phyloP scores from a whole-genome alignment of 2,329 filamentous ascomycete genomes.

The Boeremia exigua region DNA sequence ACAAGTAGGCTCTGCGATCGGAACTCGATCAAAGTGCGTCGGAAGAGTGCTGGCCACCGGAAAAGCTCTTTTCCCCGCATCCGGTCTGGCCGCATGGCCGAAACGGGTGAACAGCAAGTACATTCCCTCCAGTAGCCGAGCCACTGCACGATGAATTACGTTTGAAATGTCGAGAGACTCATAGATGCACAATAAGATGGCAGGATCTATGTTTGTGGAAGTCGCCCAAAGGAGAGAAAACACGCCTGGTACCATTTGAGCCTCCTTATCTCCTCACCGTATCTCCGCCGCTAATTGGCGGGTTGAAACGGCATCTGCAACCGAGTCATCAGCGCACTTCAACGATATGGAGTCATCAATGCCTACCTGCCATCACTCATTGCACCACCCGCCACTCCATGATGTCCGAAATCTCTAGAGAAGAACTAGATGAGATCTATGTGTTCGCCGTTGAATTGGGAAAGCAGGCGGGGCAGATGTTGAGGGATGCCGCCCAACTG shows the following conservation, averaged over 20 bases:
- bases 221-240: neutral
- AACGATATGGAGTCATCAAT: constrained; percentile 9
- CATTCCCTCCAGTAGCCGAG: constrained; percentile 3
- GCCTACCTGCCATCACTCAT: neutral
- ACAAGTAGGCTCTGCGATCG: neutral
- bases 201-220: neutral
- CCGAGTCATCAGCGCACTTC: constrained; percentile 11
- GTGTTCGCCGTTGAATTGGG: constrained; percentile 73
- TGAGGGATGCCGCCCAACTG: constrained; percentile 68
- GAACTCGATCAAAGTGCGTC: neutral
- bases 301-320: constrained; percentile 14
- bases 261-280: constrained; percentile 11
- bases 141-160: neutral
- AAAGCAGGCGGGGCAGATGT: constrained; percentile 71
- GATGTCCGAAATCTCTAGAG: constrained; percentile 35
- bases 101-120: constrained; percentile 5
- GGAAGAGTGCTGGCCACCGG: constrained; percentile 7
- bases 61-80: constrained; percentile 12
- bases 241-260: neutral
- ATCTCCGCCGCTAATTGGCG: constrained; percentile 18
- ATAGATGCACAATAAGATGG: neutral
- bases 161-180: neutral
- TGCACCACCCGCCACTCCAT: neutral
- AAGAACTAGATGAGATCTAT: constrained; percentile 70
- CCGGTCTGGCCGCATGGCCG: neutral